Conservation (phyloP, 139 green algal species). For the Mesotaenium endlicherianum region DNA sequence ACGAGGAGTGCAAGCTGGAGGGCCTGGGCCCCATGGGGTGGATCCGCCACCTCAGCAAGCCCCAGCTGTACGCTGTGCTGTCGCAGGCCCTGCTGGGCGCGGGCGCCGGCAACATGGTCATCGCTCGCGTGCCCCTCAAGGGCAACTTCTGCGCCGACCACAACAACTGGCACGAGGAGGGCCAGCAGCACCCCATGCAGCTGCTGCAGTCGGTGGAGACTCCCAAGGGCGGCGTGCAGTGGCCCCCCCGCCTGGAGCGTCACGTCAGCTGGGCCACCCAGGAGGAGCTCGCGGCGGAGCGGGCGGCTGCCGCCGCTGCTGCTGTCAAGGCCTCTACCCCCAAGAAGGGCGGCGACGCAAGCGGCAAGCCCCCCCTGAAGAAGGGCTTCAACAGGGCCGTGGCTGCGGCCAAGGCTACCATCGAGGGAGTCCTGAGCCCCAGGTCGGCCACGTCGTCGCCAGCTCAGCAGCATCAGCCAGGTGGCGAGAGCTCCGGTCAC, state of each 20-base stretch:
- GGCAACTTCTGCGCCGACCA: background rate
- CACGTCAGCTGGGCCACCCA: conserved; percentile 6
- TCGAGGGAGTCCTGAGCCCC: too few relatives aligned
- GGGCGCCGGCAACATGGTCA: background rate
- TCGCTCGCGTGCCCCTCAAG: background rate
- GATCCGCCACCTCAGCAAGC: background rate
- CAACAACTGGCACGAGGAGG: background rate
- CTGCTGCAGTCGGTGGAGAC: background rate
- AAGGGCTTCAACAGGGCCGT: background rate
- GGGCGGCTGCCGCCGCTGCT: background rate
- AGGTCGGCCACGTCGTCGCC: background rate
- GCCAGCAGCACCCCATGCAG: background rate
- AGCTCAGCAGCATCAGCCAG: background rate
- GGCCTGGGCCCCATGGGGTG: background rate
- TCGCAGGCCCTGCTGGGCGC: background rate
- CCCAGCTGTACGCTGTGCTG: conserved; percentile 9
- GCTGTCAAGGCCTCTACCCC: too few relatives aligned
- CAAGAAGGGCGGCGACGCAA: too few relatives aligned
- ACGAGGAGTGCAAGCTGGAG: background rate
- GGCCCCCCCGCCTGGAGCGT: background rate
- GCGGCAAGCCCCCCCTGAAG: too few relatives aligned
- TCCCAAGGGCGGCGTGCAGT: background rate
- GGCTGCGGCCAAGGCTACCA: too few relatives aligned
- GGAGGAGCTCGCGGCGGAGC: too few relatives aligned
- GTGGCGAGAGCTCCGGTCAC: background rate